A percentile compares a stretch with the other conserved stretches of the same genome.
Conservation (phyloP, 345 rosid genomes). For the Gossypioides kirkii region DNA sequence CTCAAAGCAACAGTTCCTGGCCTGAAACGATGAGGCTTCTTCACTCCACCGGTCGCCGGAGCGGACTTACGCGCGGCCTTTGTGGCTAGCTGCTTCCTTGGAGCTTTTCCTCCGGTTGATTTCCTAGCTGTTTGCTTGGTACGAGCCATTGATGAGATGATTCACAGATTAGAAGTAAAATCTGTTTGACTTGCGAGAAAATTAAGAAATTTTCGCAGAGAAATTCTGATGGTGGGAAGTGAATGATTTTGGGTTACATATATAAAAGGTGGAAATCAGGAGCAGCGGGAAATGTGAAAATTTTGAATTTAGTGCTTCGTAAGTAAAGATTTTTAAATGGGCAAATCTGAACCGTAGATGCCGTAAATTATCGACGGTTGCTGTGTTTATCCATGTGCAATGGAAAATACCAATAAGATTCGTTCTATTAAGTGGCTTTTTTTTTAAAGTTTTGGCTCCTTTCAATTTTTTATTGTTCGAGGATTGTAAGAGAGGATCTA, state of each 20-base stretch:
- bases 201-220: neutral
- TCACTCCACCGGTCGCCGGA: constrained; percentile 20
- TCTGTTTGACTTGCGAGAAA: neutral
- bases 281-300: neutral
- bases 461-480: too few relatives aligned
- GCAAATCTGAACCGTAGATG: neutral
- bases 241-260: neutral
- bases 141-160: constrained; percentile 2
- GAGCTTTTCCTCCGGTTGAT: constrained; percentile 17
- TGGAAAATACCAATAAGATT: neutral
- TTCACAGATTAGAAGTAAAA: neutral
- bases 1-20: constrained; percentile 4
- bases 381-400: neutral
- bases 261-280: neutral
- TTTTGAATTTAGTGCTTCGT: neutral
- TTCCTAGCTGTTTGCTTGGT: constrained; percentile 19
- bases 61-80: constrained; percentile 21
- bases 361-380: neutral
- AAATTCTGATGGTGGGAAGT: neutral
- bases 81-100: constrained; percentile 19
- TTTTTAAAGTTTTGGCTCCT: too few relatives aligned
- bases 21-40: constrained; percentile 8
- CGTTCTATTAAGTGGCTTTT: neutral
- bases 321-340: neutral
- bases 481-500: neutral